Evolutionary conservation across 2,329 filamentous ascomycete genomes (phyloP), one percentile per base, ranked within the genome.

Genomic region (Claviceps sp.): DNA sequence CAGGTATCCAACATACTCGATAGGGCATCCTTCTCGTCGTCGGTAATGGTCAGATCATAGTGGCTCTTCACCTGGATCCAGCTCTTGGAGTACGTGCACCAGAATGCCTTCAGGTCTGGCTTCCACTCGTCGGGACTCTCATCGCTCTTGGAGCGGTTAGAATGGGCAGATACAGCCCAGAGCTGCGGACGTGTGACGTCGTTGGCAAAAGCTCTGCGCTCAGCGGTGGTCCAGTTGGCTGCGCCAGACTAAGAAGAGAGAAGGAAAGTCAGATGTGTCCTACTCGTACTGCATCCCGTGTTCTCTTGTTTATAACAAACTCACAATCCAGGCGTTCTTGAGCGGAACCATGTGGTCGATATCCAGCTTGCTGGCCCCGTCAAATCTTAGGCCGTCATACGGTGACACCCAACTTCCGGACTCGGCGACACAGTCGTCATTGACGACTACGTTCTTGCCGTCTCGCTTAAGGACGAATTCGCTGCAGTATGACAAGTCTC

Each of bases 321-420:
- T 61, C 58, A 82, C 78, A 55, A 85, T 81, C 87, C 86, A 91
- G 5, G 87, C 86, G 61, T 90, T 88, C 63, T 84, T 83, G 55
- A 94, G 65, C 1, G 88, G 87, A 2, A 94, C 85, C 68, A 93
- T 75, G 64, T 93, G 88, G 65, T 93, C 88, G 54, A 93, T 91
- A 59, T 91, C 86, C 1, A 93, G 65, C 59, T 90, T 84, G 17
- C 73, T 77, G 1, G 85, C 78, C 0, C 72, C 70, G 0, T 79
- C 84, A 83, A 84, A 89, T 1, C 73, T 80, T 0, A 70, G 82
- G 16, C 85, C 86, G 61, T 91, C 87, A 63, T 86, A 93, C 0
- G 85, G 84, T 39, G 78, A 83, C 42, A 65, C 67, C 87, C 88
- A 93, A 0, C 70, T 73, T 4, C 88, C 87, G 3, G 77, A 80